Base-by-base conservation (phyloP, 2,329 filamentous ascomycete genomes). In the Fusarium zealandicum region DNA sequence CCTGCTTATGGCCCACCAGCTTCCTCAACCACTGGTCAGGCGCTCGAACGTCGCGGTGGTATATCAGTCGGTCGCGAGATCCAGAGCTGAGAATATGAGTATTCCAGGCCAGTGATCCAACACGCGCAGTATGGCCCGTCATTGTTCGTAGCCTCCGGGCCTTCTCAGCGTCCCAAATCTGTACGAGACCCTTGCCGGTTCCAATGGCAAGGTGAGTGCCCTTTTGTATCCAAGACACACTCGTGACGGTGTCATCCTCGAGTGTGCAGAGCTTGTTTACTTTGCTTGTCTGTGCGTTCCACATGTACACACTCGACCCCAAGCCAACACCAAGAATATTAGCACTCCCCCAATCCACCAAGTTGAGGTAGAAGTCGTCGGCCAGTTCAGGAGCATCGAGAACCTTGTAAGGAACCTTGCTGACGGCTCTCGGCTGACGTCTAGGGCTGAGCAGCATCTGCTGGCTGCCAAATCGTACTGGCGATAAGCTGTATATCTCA, bases 341-440 rank as follows among this genome's bases (percentile, higher is more conserved):
- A 64, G 90, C 92, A 67, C 91, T 96, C 36, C 95, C 95, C 95
- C 95, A 99, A 70, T 99, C 95, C 3, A 99, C 93, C 20, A 99
- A 79, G 68, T 99, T 99, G 30, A 99, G 81, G 69, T 99, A 99
- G 73, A 98, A 99, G 71, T 99, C 95, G 69, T 99, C 95, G 22
- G 93, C 93, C 38, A 99, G 78, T 71, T 98, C 95, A 2, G 95
- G 95, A 1, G 95, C 95, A 77, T 99, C 95, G 9, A 99, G 81
- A 2, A 99, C 95, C 75, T 99, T 99, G 76, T 96, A 99, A 0
- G 95, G 95, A 0, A 98, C 93, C 73, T 98, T 98, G 74, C 91
- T 93, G 16, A 99, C 92, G 25, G 91, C 89, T 62, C 95, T 83
- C 2, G 93, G 92, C 60, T 95, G 91, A 67, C 95, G 91, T 58